phyloP scores from a whole-genome alignment of 257 asterid genomes.

The Salvia splendens region DNA sequence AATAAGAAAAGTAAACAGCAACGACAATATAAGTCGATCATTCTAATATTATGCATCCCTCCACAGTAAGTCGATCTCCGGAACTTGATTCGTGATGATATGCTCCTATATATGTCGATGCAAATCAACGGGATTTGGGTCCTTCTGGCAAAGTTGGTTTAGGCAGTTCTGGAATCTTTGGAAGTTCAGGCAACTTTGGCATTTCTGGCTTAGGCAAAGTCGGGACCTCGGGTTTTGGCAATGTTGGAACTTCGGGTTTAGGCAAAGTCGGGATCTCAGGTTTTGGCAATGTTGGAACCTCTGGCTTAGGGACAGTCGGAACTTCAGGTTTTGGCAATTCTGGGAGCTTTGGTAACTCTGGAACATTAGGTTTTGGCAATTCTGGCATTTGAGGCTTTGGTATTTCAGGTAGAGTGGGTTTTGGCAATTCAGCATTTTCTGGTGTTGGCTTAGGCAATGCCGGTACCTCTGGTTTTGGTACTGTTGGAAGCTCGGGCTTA shows the following conservation, averaged over 20 bases:
- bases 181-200: slow-evolving; percentile 15
- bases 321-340: no score
- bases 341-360: background rate
- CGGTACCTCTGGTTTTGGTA: background rate
- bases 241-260: no score
- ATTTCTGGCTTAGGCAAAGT: slow-evolving; percentile 17
- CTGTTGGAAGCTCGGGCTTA: no score
- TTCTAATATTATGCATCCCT: background rate
- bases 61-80: no score
- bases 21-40: slow-evolving; percentile 22
- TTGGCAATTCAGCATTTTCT: slow-evolving; percentile 11
- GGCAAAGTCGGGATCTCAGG: no score
- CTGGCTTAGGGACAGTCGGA: no score
- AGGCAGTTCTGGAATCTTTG: slow-evolving; percentile 11
- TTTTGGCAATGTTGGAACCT: no score
- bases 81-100: no score
- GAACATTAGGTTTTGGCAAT: slow-evolving; percentile 15
- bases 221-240: no score
- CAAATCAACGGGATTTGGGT: background rate
- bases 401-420: slow-evolving; percentile 22
- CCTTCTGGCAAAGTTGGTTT: slow-evolving; percentile 26
- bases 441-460: slow-evolving; percentile 15
- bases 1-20: slow-evolving; percentile 14
- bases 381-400: slow-evolving; percentile 29
- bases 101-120: no score